Evolutionary conservation across 1,284 basidiomycete genomes (phyloP), one percentile per base, ranked within the genome.

Genomic region (Tremellales sp.): DNA sequence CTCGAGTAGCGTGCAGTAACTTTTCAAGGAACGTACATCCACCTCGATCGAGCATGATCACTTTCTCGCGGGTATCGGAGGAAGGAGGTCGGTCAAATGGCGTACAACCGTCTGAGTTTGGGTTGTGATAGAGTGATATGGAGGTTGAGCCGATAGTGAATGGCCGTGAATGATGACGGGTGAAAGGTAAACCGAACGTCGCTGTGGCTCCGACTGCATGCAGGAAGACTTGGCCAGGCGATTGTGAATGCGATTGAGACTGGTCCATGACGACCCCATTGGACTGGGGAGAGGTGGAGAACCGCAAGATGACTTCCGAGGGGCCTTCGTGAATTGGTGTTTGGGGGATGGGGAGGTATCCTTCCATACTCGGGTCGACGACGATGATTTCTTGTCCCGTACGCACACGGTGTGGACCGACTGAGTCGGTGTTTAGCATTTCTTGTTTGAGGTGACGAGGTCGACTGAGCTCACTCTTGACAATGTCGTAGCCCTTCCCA

Each of bases 21-120:
- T 93, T 94, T 61, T 87, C 81, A 17, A 88, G 65, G 73, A 93
- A 93, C 2, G 86, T 84, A 68, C 89, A 94, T 12, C 78, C 80
- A 15, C 89, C 89, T 41, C 89, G 58, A 17, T 58, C 46, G 33
- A 69, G 55, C 13, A 72, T 40, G 39, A 70, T 49, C 31, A 61
- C 59, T 43, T 53, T 63, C 37, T 39, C 10, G 8, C 29, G 29
- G n/a, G 8, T 33, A n/a, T 33, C n/a, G 39, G 8, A 40, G 39
- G 19, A 40, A 12, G 40, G 40, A 15, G 40, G 8, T 27, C 15
- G 19, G 40, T 43, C 15, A 3, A 7, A 42, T 31, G 19, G n/a
- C 46, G 40, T 12, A 27, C 64, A 62, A 2, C 54, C 67, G 17
- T 48, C 33, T 5, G 25, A 19, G 15, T 56, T 48, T n/a, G n/a